phyloP scores from a whole-genome alignment of 108 stramenopile species.

The Nannochloropsis salina region DNA sequence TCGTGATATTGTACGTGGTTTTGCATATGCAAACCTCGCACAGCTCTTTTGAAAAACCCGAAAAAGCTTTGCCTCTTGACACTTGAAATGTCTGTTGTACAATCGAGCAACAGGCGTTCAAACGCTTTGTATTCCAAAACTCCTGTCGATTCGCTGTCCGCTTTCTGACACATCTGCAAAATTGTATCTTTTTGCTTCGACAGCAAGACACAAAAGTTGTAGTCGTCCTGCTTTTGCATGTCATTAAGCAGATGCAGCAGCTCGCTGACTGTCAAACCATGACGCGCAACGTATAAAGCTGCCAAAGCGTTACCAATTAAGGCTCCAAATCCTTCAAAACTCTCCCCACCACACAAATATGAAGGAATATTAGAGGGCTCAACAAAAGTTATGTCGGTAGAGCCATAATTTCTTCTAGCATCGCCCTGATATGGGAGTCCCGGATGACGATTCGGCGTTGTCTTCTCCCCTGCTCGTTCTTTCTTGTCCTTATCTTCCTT shows the following conservation, averaged over 20 bases:
- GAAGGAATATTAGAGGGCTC: not conserved
- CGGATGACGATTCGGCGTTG: not conserved
- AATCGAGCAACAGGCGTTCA: not conserved
- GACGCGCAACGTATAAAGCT: slow-evolving; percentile 56
- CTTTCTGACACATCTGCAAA: not conserved
- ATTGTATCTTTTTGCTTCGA: not conserved
- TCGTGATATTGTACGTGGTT: not conserved
- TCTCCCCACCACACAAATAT: slow-evolving; percentile 22
- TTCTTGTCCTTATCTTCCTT: not conserved
- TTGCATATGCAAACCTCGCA: not conserved
- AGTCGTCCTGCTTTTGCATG: not conserved
- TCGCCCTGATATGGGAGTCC: not conserved
- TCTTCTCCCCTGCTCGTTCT: not conserved
- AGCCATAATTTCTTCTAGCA: not conserved
- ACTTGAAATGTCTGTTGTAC: not conserved
- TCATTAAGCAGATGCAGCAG: slow-evolving; percentile 49
- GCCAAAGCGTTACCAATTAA: slow-evolving; percentile 55
- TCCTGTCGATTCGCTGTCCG: not conserved
- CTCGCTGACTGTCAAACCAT: slow-evolving; percentile 60
- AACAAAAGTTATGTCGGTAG: not conserved
- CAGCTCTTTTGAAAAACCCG: not conserved
- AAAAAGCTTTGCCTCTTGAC: not conserved
- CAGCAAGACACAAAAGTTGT: not conserved
- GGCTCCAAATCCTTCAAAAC: slow-evolving; percentile 34
- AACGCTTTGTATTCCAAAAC: not conserved